Evolutionary conservation across 257 asterid genomes (phyloP).

Genomic region (Eustoma russellianum): DNA sequence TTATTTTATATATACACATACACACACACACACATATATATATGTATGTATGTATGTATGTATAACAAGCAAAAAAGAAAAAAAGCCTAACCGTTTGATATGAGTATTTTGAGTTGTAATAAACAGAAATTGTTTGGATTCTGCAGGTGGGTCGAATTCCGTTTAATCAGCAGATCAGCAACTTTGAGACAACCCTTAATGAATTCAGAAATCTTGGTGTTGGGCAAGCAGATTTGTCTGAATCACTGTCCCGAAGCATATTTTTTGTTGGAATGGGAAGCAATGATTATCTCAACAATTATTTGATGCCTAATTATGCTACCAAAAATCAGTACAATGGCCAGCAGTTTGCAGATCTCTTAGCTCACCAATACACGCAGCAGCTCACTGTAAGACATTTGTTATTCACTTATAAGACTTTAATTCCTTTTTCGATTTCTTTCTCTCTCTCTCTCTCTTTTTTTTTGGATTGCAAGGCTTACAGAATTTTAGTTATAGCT

Average conservation of each 20-base stretch:
- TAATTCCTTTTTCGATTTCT: too few species aligned
- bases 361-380: constrained; percentile 51
- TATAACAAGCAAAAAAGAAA: too few species aligned
- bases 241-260: constrained; percentile 40
- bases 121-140: background rate
- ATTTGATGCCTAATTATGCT: constrained; percentile 66
- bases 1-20: too few species aligned
- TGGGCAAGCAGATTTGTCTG: constrained; percentile 49
- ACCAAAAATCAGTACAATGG: constrained; percentile 50
- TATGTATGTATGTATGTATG: too few species aligned
- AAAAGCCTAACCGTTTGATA: too few species aligned
- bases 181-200: constrained; percentile 47
- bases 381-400: constrained; percentile 41
- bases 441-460: too few species aligned
- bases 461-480: too few species aligned
- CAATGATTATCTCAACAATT: constrained; percentile 88
- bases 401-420: too few species aligned
- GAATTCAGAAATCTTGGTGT: constrained; percentile 39
- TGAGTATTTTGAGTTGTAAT: too few species aligned
- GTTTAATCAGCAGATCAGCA: constrained; percentile 61
- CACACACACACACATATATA: too few species aligned
- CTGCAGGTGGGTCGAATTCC: constrained; percentile 68
- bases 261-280: constrained; percentile 80
- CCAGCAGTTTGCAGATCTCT: constrained; percentile 55
- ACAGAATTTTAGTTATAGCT: background rate